Conservation (phyloP, 306 rosid genomes). For the Dalbergia oliveri region DNA sequence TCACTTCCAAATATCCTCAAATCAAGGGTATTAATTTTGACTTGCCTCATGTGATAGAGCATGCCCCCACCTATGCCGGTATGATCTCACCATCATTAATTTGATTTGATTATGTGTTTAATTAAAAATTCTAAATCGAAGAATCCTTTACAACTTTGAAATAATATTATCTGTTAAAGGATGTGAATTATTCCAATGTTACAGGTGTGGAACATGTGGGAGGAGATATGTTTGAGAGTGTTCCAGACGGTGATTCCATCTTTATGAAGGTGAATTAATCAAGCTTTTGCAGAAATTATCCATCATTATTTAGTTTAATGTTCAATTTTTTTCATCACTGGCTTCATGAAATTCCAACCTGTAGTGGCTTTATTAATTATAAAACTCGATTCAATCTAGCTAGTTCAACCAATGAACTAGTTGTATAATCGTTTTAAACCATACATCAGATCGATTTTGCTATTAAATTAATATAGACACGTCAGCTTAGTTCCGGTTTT, state of each 20-base stretch:
- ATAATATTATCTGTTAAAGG: neutral
- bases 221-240: constrained; percentile 63
- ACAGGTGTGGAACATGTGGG: constrained; percentile 57
- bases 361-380: no score
- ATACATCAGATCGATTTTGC: no score
- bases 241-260: constrained; percentile 60
- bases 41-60: constrained; percentile 56
- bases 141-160: no score
- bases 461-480: no score
- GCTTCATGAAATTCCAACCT: no score
- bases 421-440: no score
- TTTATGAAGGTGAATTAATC: constrained; percentile 52
- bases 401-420: no score
- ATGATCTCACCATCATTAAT: neutral
- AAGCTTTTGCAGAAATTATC: neutral
- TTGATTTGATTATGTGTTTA: no score
- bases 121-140: no score
- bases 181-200: neutral
- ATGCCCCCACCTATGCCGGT: constrained; percentile 57
- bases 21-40: constrained; percentile 48
- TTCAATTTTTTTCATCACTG: neutral
- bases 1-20: constrained; percentile 57
- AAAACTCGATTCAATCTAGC: no score
- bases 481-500: no score
- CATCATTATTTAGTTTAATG: neutral